Conservation (phyloP, 1,284 basidiomycete genomes). For the Thecaphora thlaspeos region DNA sequence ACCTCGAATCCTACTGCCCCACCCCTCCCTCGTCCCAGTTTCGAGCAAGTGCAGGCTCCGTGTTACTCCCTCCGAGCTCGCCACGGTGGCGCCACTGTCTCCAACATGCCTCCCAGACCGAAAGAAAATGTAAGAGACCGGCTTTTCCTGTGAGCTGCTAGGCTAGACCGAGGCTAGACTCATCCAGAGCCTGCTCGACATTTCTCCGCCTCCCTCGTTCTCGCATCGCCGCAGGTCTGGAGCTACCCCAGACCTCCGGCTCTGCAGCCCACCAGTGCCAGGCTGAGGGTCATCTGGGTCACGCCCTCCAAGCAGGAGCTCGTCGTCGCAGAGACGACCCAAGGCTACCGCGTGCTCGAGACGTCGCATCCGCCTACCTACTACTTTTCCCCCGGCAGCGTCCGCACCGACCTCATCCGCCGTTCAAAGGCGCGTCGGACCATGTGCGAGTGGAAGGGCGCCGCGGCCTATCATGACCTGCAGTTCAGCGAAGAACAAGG, state of each 20-base stretch:
- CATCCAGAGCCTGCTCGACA: background rate
- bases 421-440: slow-evolving; percentile 43
- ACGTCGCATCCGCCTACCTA: slow-evolving; percentile 53
- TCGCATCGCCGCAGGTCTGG: slow-evolving; percentile 32
- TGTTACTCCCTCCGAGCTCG: no score
- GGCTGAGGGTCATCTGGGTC: slow-evolving; percentile 48
- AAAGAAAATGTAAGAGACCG: slow-evolving; percentile 32
- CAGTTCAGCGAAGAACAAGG: slow-evolving; percentile 27
- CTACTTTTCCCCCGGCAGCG: slow-evolving; percentile 47
- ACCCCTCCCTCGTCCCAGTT: no score
- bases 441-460: slow-evolving; percentile 56
- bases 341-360: slow-evolving; percentile 53
- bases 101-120: slow-evolving; percentile 28
- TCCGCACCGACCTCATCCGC: slow-evolving; percentile 32
- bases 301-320: slow-evolving; percentile 39
- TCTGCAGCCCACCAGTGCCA: slow-evolving; percentile 37
- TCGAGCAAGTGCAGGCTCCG: no score
- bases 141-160: no score
- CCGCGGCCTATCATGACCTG: slow-evolving; percentile 49
- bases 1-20: no score
- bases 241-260: slow-evolving; percentile 53
- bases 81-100: background rate
- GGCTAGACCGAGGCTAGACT: background rate
- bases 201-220: background rate
- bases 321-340: slow-evolving; percentile 46